A percentile compares a stretch with the other conserved stretches of the same genome.
These are phyloP conservation scores for Lentinula sp. DNA, from an alignment of 768 basidiomycete species.

Conservation along the genomic window DNA sequence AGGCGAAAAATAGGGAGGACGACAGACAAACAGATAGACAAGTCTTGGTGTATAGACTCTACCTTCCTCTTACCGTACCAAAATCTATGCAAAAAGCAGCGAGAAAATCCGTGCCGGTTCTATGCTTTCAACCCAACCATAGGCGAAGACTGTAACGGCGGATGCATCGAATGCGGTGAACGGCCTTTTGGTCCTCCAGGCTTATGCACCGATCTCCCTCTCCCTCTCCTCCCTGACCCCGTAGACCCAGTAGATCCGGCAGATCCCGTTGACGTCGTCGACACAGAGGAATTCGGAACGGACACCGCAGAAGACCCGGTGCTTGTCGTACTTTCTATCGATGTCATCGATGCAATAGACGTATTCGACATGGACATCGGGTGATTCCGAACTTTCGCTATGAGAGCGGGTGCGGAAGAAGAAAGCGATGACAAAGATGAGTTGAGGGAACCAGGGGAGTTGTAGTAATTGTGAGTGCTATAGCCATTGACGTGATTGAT, in stretches of 20 bases:
- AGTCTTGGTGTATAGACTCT: not conserved
- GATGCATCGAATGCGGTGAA: conserved; percentile 4
- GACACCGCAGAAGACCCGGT: not conserved
- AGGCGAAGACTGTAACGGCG: not conserved
- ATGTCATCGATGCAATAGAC: not conserved
- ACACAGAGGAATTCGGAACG: not conserved
- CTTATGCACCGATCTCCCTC: not conserved
- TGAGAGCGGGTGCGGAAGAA: not conserved
- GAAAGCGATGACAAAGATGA: not conserved
- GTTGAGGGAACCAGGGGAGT: not conserved
- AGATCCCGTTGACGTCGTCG: not conserved
- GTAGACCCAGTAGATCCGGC: not conserved
- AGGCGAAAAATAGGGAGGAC: not conserved
- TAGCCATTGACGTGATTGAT: not conserved
- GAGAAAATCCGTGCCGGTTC: not conserved
- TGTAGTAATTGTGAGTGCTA: not conserved
- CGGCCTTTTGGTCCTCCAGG: not conserved
- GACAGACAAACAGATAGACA: not conserved
- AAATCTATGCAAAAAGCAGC: not conserved
- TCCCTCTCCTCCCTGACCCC: not conserved
- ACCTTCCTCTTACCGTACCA: not conserved
- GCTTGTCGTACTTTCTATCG: not conserved
- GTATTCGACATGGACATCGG: not conserved
- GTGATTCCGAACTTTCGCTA: not conserved
- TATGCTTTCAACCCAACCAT: conserved; percentile 7